These are phyloP conservation scores for Ceratocystiopsis sp. DNA, from an alignment of 2,329 filamentous ascomycete species.

Conservation along the genomic window DNA sequence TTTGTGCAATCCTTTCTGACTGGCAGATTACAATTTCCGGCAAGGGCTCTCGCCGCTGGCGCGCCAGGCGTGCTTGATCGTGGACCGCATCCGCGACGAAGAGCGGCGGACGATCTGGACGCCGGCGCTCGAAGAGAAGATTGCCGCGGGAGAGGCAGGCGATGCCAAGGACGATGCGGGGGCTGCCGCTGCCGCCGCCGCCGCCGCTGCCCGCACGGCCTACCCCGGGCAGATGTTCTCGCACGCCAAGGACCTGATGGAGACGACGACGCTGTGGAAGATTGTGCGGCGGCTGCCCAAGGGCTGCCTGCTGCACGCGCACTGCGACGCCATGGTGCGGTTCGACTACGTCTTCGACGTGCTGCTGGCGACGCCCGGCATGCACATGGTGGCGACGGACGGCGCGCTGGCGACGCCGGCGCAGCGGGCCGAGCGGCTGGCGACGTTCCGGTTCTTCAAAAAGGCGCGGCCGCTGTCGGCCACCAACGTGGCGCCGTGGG, in stretches of 20 bases:
- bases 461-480: not conserved
- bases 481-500: constrained; percentile 36
- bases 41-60: constrained; percentile 65
- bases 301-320: constrained; percentile 69
- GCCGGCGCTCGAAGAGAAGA: constrained; percentile 49
- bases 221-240: constrained; percentile 91
- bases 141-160: constrained; percentile 41
- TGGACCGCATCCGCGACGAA: constrained; percentile 59
- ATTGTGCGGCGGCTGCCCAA: constrained; percentile 82
- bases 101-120: constrained; percentile 69
- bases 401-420: constrained; percentile 35
- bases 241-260: constrained; percentile 71
- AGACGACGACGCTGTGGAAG: constrained; percentile 67
- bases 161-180: constrained; percentile 16
- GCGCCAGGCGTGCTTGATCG: constrained; percentile 59
- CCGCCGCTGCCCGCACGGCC: constrained; percentile 25
- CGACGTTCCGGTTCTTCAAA: constrained; percentile 33
- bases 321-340: constrained; percentile 83
- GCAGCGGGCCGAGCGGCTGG: constrained; percentile 31
- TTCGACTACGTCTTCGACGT: constrained; percentile 62
- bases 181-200: not conserved
- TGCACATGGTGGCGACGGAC: constrained; percentile 49
- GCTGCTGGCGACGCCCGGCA: constrained; percentile 53
- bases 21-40: constrained; percentile 49
- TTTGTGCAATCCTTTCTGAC: constrained; percentile 11